Conservation (phyloP, 1,284 basidiomycete genomes). For the Abortiporus biennis region DNA sequence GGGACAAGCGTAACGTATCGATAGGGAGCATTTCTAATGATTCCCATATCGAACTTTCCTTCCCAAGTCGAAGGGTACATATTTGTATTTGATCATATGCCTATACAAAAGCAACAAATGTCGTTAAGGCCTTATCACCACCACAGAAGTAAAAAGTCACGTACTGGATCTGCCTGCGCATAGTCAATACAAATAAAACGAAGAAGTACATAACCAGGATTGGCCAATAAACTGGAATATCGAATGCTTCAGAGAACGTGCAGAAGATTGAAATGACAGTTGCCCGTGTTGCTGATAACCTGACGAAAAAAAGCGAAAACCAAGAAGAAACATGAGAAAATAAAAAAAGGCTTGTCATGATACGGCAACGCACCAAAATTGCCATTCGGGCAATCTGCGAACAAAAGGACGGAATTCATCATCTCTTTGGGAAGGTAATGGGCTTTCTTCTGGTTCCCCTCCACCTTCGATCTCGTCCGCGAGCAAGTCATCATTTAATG, state of each 20-base stretch:
- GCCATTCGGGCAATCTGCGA: constrained; percentile 91
- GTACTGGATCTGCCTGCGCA: constrained; percentile 91
- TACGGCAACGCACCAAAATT: constrained; percentile 90
- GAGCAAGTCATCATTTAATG: constrained; percentile 86
- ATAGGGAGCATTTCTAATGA: neutral
- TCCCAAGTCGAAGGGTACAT: constrained; percentile 88
- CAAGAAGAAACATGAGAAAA: no score
- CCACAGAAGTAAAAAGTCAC: constrained; percentile 29
- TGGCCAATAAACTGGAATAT: constrained; percentile 98
- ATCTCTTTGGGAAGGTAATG: constrained; percentile 61
- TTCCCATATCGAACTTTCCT: constrained; percentile 75
- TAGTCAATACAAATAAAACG: constrained; percentile 83
- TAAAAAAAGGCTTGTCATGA: no score
- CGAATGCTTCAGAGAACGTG: constrained; percentile 78
- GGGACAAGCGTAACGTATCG: no score
- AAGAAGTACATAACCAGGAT: constrained; percentile 93
- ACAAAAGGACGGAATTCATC: constrained; percentile 98
- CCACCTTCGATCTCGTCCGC: constrained; percentile 97
- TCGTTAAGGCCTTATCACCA: neutral
- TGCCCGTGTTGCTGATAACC: constrained; percentile 91
- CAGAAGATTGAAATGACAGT: constrained; percentile 76
- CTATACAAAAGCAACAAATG: constrained; percentile 32
- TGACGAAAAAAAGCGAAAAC: constrained; percentile 27
- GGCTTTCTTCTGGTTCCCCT: constrained; percentile 37
- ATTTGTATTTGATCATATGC: constrained; percentile 99